Evolutionary conservation across 164 flowering plant species (phyloP).

Genomic region (Nymphaea thermarum): DNA sequence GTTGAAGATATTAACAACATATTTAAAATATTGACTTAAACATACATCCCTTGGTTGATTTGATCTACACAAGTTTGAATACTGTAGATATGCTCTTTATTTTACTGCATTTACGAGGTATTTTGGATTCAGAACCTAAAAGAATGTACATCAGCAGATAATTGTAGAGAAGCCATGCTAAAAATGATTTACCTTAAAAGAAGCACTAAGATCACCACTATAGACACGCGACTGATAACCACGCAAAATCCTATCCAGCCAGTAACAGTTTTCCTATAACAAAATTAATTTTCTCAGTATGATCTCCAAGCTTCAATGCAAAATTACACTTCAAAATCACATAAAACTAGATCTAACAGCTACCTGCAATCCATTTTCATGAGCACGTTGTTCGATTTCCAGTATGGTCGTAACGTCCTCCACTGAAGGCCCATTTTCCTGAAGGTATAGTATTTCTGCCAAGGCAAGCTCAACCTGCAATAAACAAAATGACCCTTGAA

Average conservation of each 20-base stretch:
- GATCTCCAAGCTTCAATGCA: background rate
- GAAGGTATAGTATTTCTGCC: slow-evolving; percentile 71
- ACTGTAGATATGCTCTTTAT: too few species aligned
- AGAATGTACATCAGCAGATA: too few species aligned
- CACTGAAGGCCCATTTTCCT: slow-evolving; percentile 76
- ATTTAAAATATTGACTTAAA: too few species aligned
- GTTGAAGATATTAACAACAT: too few species aligned
- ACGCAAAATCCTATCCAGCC: slow-evolving; percentile 81
- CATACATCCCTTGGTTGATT: too few species aligned
- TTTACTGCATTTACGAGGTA: too few species aligned
- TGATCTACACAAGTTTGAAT: too few species aligned
- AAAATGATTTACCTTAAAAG: slow-evolving; percentile 42
- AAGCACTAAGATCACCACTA: slow-evolving; percentile 57
- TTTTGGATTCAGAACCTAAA: too few species aligned
- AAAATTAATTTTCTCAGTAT: background rate
- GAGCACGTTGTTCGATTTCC: slow-evolving; percentile 95
- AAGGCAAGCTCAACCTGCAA: slow-evolving; percentile 73
- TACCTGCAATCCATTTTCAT: slow-evolving; percentile 95
- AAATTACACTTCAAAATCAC: background rate
- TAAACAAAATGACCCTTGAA: background rate
- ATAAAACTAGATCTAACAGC: background rate
- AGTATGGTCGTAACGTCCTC: slow-evolving; percentile 75
- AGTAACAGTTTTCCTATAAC: slow-evolving; percentile 81
- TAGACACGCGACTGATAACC: slow-evolving; percentile 83
- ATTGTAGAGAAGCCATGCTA: too few species aligned